Conservation (phyloP, 2,329 filamentous ascomycete species). For the Fusarium concolor region DNA sequence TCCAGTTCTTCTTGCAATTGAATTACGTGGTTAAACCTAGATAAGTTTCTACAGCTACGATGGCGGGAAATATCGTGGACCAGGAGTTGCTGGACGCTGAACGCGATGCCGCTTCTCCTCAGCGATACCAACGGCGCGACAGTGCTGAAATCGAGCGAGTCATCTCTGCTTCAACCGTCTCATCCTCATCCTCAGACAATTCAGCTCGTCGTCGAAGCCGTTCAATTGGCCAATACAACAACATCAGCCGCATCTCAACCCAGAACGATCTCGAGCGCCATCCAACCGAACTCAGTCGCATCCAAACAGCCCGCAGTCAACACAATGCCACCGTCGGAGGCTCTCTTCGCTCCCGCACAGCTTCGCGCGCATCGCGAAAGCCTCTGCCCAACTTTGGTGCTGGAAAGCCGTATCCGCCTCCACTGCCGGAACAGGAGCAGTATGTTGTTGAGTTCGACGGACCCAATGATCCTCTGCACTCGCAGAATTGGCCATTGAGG, state of each 20-base stretch:
- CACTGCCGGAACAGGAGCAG: constrained; percentile 75
- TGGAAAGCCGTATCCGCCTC: constrained; percentile 80
- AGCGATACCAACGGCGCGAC: constrained; percentile 53
- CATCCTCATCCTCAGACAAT: constrained; percentile 60
- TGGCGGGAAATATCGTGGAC: constrained; percentile 65
- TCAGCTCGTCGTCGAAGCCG: constrained; percentile 29
- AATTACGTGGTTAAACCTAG: not conserved
- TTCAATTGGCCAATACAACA: constrained; percentile 50
- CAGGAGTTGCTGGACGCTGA: constrained; percentile 66
- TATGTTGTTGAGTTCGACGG: constrained; percentile 90
- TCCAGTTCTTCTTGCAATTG: not conserved
- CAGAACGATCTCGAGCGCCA: constrained; percentile 76
- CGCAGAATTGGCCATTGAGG: constrained; percentile 84
- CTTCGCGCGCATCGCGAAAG: constrained; percentile 62
- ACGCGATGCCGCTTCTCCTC: constrained; percentile 64
- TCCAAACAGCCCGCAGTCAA: constrained; percentile 77
- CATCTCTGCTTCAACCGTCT: constrained; percentile 62
- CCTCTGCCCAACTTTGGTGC: constrained; percentile 77
- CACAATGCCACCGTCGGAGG: constrained; percentile 78
- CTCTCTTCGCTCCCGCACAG: constrained; percentile 51
- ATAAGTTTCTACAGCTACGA: constrained; percentile 33
- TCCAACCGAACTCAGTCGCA: constrained; percentile 75
- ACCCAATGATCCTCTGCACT: constrained; percentile 83
- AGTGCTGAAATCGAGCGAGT: constrained; percentile 71
- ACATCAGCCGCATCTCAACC: constrained; percentile 72